These are phyloP conservation scores for Puccinia sorghi DNA, from an alignment of 1,284 basidiomycete genomes.

Conservation along the genomic window DNA sequence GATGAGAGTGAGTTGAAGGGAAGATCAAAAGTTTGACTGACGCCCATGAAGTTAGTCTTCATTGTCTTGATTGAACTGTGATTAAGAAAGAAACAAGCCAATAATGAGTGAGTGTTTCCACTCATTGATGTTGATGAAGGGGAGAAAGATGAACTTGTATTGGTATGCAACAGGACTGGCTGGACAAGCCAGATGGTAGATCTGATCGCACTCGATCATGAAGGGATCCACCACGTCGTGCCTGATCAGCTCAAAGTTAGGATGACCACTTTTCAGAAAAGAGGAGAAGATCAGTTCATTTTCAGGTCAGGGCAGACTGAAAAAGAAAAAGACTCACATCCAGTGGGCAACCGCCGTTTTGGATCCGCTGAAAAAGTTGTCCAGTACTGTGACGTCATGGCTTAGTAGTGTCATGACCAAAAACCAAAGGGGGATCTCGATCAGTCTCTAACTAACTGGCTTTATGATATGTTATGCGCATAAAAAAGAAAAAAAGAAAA, in stretches of 20 bases:
- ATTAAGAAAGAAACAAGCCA: too few species aligned
- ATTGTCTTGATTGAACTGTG: slow-evolving; percentile 84
- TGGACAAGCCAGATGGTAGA: slow-evolving; percentile 94
- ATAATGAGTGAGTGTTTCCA: too few species aligned
- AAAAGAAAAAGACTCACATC: slow-evolving; percentile 52
- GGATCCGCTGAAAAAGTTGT: slow-evolving; percentile 97
- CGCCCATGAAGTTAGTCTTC: slow-evolving; percentile 97
- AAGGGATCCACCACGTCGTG: slow-evolving; percentile 96
- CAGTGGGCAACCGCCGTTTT: slow-evolving; percentile 75
- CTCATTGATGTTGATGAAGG: not conserved
- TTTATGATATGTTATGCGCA: too few species aligned
- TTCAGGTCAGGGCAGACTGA: too few species aligned
- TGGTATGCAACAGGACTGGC: slow-evolving; percentile 69
- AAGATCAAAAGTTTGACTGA: not conserved
- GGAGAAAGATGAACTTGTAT: slow-evolving; percentile 49
- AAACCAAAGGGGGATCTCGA: too few species aligned
- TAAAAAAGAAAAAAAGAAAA: too few species aligned
- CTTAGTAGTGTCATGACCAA: too few species aligned
- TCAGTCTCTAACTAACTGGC: too few species aligned
- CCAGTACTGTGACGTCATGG: slow-evolving; percentile 66
- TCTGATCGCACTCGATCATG: slow-evolving; percentile 96
- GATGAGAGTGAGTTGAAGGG: too few species aligned
- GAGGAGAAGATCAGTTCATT: too few species aligned
- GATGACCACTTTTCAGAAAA: slow-evolving; percentile 79
- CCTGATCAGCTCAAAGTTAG: slow-evolving; percentile 95